Evolutionary conservation across 2,329 filamentous ascomycete genomes (phyloP), one percentile per base, ranked within the genome.

Genomic region (Botrytis paeoniae): DNA sequence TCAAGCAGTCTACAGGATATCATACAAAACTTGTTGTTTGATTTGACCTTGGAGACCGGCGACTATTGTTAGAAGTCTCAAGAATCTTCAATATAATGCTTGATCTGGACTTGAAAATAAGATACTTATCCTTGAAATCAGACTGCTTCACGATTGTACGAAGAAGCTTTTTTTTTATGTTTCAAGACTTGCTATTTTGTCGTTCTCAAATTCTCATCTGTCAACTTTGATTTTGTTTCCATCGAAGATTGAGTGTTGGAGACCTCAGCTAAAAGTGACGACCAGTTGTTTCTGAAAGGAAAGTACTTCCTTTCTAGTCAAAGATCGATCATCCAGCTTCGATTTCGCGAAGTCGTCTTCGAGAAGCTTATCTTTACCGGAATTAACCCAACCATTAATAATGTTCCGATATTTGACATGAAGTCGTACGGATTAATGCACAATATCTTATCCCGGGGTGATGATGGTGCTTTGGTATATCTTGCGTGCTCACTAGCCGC

Each of bases 381-480:
- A 9, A 32, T 41, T 9, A 22, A 20, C 25, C 37, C 16, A 57
- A 29, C 25, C 25, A 68, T n/a, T 32, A 57, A 68, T 3, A 29
- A 10, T 57, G n/a, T 37, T 68, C 64, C 35, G 22, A 51, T 29
- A 39, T 41, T 57, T 57, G 25, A 57, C 6, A 68, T 39, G 32
- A 54, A 68, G 64, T 22, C 8, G 25, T 41, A 4, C 32, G 18
- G 45, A 48, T 51, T 66, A 9, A 12, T 22, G 18, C 48, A 54
- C 25, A 25, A 54, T n/a, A 48, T 54, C n/a, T 16, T 54, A 29
- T 41, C 25, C 43, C 32, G 64, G 64, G 14, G 22, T 65, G 43
- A 25, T 65, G 41, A 14, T 66, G 64, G 45, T 54, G 64, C 64
- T 54, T 66, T 54, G 64, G 45, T 66, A 66, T 18, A 66, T 65